These are phyloP conservation scores for Aspergillus tanneri DNA, from an alignment of 2,329 filamentous ascomycete genomes.

Conservation along the genomic window DNA sequence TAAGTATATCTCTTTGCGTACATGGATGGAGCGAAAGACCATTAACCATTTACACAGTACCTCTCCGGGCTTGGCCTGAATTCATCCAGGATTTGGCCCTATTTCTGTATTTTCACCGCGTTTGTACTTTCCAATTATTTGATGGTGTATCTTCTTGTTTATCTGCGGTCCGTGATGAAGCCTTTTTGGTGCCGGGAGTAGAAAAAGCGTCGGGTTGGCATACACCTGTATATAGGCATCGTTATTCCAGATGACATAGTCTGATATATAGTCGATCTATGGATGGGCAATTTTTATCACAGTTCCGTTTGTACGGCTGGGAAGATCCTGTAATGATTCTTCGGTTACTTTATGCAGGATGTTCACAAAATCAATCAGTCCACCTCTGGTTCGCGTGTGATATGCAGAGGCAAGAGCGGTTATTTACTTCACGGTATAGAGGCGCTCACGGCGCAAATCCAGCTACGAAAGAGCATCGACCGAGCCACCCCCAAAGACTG, in stretches of 20 bases:
- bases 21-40: not conserved
- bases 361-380: no score
- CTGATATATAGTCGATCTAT: no score
- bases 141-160: constrained; percentile 37
- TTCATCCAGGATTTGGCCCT: constrained; percentile 36
- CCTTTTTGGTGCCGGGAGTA: constrained; percentile 25
- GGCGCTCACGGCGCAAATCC: no score
- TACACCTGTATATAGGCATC: constrained; percentile 1
- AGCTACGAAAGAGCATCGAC: no score
- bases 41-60: constrained; percentile 25
- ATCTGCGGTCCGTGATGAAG: constrained; percentile 34
- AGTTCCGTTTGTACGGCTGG: no score
- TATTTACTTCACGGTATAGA: no score
- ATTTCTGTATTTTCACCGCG: constrained; percentile 35
- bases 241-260: not conserved
- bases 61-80: constrained; percentile 30
- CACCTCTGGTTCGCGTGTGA: no score
- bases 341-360: no score
- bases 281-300: no score
- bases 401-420: no score
- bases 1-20: constrained; percentile 20
- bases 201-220: not conserved
- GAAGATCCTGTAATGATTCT: no score
- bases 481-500: constrained; percentile 4
- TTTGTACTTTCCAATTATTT: constrained; percentile 37